Conservation (phyloP, 306 rosid genomes). For the Prunus davidiana region DNA sequence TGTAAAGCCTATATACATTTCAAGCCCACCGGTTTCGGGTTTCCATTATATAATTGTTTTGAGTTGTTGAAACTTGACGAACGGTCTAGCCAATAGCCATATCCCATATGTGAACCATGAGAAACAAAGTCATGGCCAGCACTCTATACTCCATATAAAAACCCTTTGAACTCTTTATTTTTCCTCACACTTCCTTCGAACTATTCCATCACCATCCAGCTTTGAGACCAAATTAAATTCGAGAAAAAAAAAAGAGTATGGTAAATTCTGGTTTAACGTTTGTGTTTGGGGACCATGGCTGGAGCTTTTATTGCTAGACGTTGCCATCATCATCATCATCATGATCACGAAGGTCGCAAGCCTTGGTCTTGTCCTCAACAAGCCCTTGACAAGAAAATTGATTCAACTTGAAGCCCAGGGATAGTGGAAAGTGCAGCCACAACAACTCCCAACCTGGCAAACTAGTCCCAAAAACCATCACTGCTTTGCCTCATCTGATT, state of each 20-base stretch:
- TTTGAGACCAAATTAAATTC: background rate
- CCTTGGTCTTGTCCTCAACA: conserved; percentile 20
- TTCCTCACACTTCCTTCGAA: background rate
- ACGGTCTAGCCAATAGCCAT: background rate
- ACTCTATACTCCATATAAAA: background rate
- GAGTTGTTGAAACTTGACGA: background rate
- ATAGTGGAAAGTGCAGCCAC: background rate
- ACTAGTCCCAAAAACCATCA: background rate
- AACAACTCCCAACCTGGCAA: background rate
- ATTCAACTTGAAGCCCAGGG: background rate
- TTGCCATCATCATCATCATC: background rate
- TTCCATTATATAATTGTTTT: background rate
- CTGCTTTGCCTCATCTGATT: background rate
- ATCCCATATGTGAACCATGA: background rate
- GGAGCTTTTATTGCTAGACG: conserved; percentile 23
- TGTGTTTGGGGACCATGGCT: conserved; percentile 42
- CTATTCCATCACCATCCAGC: background rate
- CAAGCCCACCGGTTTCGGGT: no score
- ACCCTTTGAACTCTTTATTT: background rate
- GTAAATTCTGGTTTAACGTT: conserved; percentile 23
- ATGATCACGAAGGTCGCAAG: conserved; percentile 9
- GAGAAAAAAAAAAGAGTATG: background rate
- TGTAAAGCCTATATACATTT: no score
- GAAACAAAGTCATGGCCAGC: background rate
- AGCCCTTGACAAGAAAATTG: conserved; percentile 8